Percentiles rank a stretch among this genome's conserved stretches.
Evolutionary conservation across 768 basidiomycete species (phyloP).

Genomic region (Lactarius trivialis): DNA sequence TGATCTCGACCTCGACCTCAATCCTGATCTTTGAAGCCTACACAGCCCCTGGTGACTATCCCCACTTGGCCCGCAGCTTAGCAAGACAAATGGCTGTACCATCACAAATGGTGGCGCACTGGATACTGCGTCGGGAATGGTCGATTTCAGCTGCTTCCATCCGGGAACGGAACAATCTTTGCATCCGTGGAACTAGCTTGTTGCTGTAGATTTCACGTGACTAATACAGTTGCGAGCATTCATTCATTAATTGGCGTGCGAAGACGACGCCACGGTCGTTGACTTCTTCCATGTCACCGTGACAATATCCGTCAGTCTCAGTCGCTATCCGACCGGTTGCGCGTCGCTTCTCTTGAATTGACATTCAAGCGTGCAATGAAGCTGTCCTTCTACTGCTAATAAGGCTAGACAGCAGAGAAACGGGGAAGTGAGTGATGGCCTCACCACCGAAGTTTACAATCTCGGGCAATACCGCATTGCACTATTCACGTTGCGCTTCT

Average conservation of each 20-base stretch:
- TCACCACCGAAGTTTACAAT: background rate
- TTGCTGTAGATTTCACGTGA: background rate
- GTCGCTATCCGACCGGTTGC: no score
- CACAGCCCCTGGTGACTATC: background rate
- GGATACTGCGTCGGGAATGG: background rate
- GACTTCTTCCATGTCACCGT: no score
- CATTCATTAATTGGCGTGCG: no score
- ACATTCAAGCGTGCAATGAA: no score
- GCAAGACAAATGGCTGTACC: background rate
- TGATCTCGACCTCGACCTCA: slow-evolving; percentile 78
- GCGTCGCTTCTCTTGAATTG: no score
- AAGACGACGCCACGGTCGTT: no score
- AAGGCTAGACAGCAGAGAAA: no score
- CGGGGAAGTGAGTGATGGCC: background rate
- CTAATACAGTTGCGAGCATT: no score
- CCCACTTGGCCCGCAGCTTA: background rate
- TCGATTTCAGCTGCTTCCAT: background rate
- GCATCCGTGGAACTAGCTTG: no score
- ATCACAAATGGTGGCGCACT: background rate
- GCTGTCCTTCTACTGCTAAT: no score
- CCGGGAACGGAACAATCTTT: background rate
- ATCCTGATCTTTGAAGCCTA: slow-evolving; percentile 58
- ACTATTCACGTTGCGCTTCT: background rate
- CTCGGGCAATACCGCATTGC: background rate
- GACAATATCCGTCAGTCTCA: no score